phyloP scores from a whole-genome alignment of 495 filamentous ascomycete species.

The Aspergillus saccharolyticus region DNA sequence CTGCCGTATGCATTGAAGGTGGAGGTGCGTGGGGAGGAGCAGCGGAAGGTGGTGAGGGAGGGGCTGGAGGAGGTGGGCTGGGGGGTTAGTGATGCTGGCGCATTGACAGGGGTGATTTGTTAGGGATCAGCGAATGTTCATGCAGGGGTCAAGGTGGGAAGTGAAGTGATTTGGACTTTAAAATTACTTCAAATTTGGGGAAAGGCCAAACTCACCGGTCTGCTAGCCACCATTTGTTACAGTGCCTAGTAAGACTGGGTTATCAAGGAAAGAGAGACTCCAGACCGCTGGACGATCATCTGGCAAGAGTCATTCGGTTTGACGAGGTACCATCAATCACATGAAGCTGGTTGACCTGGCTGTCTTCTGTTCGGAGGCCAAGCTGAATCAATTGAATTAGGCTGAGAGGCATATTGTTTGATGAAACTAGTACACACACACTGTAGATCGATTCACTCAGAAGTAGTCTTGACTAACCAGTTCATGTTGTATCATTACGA shows the following conservation, averaged over 20 bases:
- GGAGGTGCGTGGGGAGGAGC: conserved; percentile 23
- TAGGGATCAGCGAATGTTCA: neutral
- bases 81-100: neutral
- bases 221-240: neutral
- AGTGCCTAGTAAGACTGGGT: neutral
- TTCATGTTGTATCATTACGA: too few species aligned
- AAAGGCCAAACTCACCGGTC: too few species aligned
- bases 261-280: neutral
- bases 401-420: conserved; percentile 1
- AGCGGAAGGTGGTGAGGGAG: conserved; percentile 29
- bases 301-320: conserved; percentile 19
- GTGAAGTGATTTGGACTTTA: too few species aligned
- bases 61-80: neutral
- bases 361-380: conserved; percentile 22
- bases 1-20: conserved; percentile 27
- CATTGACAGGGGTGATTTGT: neutral
- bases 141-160: too few species aligned
- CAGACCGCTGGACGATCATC: conserved; percentile 11
- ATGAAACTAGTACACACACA: conserved; percentile 9
- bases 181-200: too few species aligned
- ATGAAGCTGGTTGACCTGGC: conserved; percentile 15
- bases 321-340: conserved; percentile 19
- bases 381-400: neutral
- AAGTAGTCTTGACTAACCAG: neutral
- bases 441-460: conserved; percentile 7